These are phyloP conservation scores for Trichoderma cornu-damae DNA, from an alignment of 2,329 filamentous ascomycete genomes.

Conservation along the genomic window DNA sequence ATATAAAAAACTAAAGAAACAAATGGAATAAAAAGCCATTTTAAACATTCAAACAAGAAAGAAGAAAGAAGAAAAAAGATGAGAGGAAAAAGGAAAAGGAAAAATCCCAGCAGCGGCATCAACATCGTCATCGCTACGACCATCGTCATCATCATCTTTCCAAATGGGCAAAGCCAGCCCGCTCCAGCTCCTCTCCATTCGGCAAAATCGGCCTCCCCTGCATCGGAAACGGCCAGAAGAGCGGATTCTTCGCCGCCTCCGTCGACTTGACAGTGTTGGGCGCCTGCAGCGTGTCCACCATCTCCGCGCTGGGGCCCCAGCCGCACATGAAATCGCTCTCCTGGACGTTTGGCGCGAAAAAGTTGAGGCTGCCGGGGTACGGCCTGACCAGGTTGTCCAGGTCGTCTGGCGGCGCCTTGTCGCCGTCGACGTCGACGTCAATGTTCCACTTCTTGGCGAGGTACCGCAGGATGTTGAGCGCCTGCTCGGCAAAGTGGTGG, in stretches of 20 bases:
- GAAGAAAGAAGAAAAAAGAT: background rate
- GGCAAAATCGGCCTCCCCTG: conserved; percentile 53
- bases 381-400: conserved; percentile 43
- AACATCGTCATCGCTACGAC: too few species aligned
- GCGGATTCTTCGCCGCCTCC: conserved; percentile 45
- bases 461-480: conserved; percentile 54
- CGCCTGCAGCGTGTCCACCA: conserved; percentile 19
- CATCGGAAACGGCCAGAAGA: conserved; percentile 59
- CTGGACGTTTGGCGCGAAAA: conserved; percentile 49
- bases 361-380: conserved; percentile 50
- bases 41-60: background rate
- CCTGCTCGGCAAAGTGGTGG: conserved; percentile 57
- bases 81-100: background rate
- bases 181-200: conserved; percentile 41
- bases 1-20: background rate
- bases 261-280: conserved; percentile 27
- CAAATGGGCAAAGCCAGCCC: conserved; percentile 48
- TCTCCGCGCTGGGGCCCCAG: conserved; percentile 36
- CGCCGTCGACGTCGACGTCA: conserved; percentile 41
- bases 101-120: too few species aligned
- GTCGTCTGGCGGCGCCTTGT: conserved; percentile 32
- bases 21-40: too few species aligned
- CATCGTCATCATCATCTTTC: conserved; percentile 20
- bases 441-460: conserved; percentile 56
- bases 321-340: conserved; percentile 45